Evolutionary conservation across 345 rosid genomes (phyloP), one percentile per base, ranked within the genome.

Genomic region (Dimocarpus longan): DNA sequence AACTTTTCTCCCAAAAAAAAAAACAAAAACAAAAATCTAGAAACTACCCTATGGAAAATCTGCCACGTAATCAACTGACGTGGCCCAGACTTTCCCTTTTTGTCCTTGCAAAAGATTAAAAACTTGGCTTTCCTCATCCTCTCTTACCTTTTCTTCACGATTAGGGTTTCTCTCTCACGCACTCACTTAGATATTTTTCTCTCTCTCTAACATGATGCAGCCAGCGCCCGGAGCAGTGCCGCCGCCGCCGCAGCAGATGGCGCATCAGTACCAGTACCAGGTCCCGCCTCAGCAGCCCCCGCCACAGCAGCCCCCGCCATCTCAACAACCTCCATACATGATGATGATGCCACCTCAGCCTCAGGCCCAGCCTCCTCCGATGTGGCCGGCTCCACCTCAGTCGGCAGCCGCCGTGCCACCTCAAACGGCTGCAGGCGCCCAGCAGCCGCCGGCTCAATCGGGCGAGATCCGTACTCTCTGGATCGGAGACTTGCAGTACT

Each of bases 401-500:
- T n/a, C 79, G 57, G 71, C 66, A 15, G 66, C 65, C 5, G 76
- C 79, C 39, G 64, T 43, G 28, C 81, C 83, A 3, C 74, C 76
- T 73, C 85, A 80, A 70, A 85, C 54, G 64, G 24, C 54, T 8
- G 26, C 28, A 5, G 13, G 11, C 84, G 16, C 73, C 24, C 85
- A 81, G 24, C 83, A 65, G 22, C 78, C 57, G n/a, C 26, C 79
- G 60, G 64, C 77, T 64, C 91, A 84, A 62, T 85, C 93, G 13
- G 97, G 93, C 9, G 98, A 95, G 89, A 87, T 91, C 82, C 93
- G 97, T 74, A 95, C 98, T 59, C 91, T 95, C 65, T 95, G 98
- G 98, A 93, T 95, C 87, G 98, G 98, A 0, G 97, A 95, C 76
- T 89, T 95, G 82, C 95, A 91, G 91, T 90, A 90, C 84, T 95